Base-by-base conservation (phyloP, 495 filamentous ascomycete genomes). In the Letharia columbiana region DNA sequence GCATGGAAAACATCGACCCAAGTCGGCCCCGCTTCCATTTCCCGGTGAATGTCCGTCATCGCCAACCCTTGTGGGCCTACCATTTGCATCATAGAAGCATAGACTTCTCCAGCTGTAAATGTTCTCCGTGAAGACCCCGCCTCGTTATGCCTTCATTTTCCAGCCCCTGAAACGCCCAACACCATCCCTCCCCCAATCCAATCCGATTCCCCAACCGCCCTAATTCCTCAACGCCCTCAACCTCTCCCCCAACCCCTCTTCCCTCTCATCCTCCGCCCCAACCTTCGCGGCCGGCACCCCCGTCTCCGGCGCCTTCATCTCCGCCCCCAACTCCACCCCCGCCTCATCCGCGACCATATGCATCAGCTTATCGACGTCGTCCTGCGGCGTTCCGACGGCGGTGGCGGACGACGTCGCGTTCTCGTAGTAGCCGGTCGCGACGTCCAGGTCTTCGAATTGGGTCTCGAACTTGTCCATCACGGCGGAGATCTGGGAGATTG, bases 391-490 rank as follows among this genome's bases (percentile, higher is more conserved):
- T 63, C 84, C 87, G 37, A 88, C 83, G 17, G 88, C 87, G 0
- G 90, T 92, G 58, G 86, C 86, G 54, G 83, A 83, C 12, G 85
- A 84, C 58, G 90, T 91, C 52, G 89, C 89, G 72, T 90, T 91
- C 76, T 91, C 88, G 78, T 91, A 91, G 76, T 91, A 91, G 35
- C 86, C 87, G 60, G 88, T 91, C 71, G 83, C 85, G 69, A 92
- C 89, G 74, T 91, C 90, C 65, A 92, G 85, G 70, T 92, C 89
- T 71, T 92, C 90, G 77, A 91, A 91, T 75, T 93, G 89, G 56
- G 82, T 81, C 74, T 91, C 87, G 80, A 91, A 92, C 71, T 86
- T 85, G 72, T 92, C 90, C 80, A 93, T 91, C 37, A 79, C 75
- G 41, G 79, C 79, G 33, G 82, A 84, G 64, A 86, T 86, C 79